Evolutionary conservation across 345 rosid species (phyloP), one percentile per base, ranked within the genome.

Genomic region (Streptanthus diversifolius): DNA sequence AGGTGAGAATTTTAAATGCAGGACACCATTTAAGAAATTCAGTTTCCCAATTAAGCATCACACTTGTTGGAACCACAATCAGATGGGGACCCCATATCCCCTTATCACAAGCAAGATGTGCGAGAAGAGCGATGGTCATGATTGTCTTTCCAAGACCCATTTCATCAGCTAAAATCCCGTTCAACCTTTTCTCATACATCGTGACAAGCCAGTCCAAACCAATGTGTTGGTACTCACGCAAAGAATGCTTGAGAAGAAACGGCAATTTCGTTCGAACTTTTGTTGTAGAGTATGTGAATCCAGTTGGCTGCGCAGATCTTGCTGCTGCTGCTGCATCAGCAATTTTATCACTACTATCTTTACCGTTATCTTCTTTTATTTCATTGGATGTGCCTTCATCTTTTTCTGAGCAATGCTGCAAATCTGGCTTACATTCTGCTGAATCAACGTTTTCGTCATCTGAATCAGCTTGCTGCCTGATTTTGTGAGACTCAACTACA

Each of bases 1-100:
- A 95, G 52, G 99, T 95, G 60, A 95, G 89, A 70, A 95, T 95
- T 83, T 95, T 95, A 76, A 95, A 92, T 55, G 99, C 99, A 75
- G 99, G 99, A 82, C 97, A 90, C 99, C 99, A 95, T 77, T 91
- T 95, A 74, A 95, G 93, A 85, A 95, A 95, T 77, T 95, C 99
- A 67, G 99, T 95, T 87, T 95, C 99, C 99, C 99, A 95, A 77
- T 95, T 95, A 63, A 95, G 98, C 99, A 95, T 92, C 71, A 95
- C 99, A 86, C 98, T 95, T 39, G 99, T 95, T 49, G 99, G 99
- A 83, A 95, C 99, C 74, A 95, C 96, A 66, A 95, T 95, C 43
- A 95, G 91, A 87, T 95, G 99, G 45, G 99, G 99, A 68, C 99
- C 99, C 99, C 99, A 95, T 80, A 92, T 92, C 61, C 99, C 99